Conservation (phyloP, 305 asterid species). For the Withania somnifera region DNA sequence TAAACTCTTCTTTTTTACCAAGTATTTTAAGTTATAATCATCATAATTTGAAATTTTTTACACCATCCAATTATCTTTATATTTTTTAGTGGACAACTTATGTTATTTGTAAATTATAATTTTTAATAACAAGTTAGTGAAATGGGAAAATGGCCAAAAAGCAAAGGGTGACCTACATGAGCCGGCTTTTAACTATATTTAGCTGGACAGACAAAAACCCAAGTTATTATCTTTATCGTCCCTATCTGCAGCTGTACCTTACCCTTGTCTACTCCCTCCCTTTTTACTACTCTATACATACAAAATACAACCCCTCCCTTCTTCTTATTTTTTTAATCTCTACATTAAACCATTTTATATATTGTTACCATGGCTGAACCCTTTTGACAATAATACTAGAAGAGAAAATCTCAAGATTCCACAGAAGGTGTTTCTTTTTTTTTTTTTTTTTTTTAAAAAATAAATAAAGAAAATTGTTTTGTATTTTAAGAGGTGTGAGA, state of each 20-base stretch:
- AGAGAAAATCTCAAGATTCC: conserved; percentile 45
- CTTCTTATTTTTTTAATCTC: neutral
- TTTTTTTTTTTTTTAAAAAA: too few relatives aligned
- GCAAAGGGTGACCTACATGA: conserved; percentile 79
- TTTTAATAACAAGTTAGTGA: too few relatives aligned
- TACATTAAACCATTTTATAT: neutral
- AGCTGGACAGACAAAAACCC: conserved; percentile 90
- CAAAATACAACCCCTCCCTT: neutral
- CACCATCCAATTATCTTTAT: neutral
- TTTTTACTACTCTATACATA: neutral
- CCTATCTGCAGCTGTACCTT: conserved; percentile 36
- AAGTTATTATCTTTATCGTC: conserved; percentile 73
- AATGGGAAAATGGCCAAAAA: conserved; percentile 41
- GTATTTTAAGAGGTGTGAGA: conserved; percentile 36
- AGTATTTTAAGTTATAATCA: neutral
- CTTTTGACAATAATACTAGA: conserved; percentile 8
- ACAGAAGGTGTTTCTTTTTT: neutral
- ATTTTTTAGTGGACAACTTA: neutral
- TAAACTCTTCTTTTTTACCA: neutral
- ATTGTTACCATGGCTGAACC: neutral
- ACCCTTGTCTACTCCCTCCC: neutral
- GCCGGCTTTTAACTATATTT: conserved; percentile 92
- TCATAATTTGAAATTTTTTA: neutral
- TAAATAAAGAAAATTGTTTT: too few relatives aligned
- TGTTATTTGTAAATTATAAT: neutral